Evolutionary conservation across 148 eudicot species (phyloP).

Genomic region (Diospyros kaki): DNA sequence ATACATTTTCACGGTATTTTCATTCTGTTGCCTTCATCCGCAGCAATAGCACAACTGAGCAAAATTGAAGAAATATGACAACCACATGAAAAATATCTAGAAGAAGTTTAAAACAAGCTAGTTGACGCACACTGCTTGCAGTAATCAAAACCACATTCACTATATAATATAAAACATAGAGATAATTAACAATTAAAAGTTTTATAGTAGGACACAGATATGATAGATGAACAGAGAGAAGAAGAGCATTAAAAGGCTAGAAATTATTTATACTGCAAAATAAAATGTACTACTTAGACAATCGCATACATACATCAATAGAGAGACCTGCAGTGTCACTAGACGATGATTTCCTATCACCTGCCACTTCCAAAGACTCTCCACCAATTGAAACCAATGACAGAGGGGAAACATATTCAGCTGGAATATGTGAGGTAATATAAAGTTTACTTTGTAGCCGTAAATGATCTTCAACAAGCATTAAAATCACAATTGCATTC

Average conservation of each 20-base stretch:
- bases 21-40: background rate
- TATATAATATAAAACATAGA: background rate
- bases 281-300: background rate
- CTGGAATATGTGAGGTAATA: conserved; percentile 38
- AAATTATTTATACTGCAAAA: conserved; percentile 2
- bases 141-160: background rate
- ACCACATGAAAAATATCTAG: background rate
- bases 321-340: conserved; percentile 62
- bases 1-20: background rate
- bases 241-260: background rate
- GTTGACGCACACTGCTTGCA: background rate
- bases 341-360: conserved; percentile 44
- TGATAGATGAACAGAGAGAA: background rate
- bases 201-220: background rate
- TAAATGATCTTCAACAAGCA: conserved; percentile 99
- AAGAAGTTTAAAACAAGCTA: background rate
- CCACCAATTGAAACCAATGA: conserved; percentile 37
- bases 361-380: conserved; percentile 40
- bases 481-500: conserved; percentile 94
- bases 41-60: background rate
- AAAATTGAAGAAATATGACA: background rate
- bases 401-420: conserved; percentile 45
- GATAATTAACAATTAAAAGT: too few relatives aligned
- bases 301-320: conserved; percentile 60
- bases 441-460: conserved; percentile 80